phyloP scores from a whole-genome alignment of 768 basidiomycete genomes.

The Cubamyces lactineus region DNA sequence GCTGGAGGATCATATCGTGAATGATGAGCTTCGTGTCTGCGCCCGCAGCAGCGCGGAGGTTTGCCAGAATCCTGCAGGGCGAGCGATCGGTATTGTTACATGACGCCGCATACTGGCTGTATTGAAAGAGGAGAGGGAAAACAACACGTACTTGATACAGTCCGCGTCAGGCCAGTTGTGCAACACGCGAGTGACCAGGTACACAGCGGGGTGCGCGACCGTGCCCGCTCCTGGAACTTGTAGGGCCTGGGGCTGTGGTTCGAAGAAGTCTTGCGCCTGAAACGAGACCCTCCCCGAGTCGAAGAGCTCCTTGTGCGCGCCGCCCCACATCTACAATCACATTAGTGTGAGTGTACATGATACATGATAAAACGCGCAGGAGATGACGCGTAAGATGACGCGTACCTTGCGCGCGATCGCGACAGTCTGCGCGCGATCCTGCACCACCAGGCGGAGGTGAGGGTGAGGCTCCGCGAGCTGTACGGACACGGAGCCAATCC shows the following conservation, averaged over 20 bases:
- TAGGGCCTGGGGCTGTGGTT: constrained; percentile 4
- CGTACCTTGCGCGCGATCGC: constrained; percentile 40
- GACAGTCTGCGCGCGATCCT: constrained; percentile 12
- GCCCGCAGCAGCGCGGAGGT: too few species aligned
- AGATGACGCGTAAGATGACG: too few species aligned
- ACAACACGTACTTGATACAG: neutral
- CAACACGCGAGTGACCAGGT: constrained; percentile 15
- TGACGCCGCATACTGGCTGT: too few species aligned
- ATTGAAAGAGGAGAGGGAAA: too few species aligned
- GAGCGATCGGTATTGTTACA: too few species aligned
- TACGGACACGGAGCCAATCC: constrained; percentile 21
- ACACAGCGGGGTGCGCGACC: neutral
- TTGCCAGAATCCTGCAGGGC: too few species aligned
- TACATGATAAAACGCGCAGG: neutral
- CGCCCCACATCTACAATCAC: neutral
- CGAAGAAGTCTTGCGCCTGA: constrained; percentile 18
- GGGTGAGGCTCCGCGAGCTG: constrained; percentile 15
- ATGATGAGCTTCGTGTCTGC: too few species aligned
- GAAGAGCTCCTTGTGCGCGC: constrained; percentile 6
- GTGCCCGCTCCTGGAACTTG: neutral
- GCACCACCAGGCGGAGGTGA: constrained; percentile 17
- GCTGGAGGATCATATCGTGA: too few species aligned
- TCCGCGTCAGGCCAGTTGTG: constrained; percentile 17
- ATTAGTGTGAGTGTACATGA: neutral
- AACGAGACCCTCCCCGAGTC: constrained; percentile 8